These are phyloP conservation scores for Blastobotrys muscicola DNA, from an alignment of 805 yeast genomes.

Conservation along the genomic window DNA sequence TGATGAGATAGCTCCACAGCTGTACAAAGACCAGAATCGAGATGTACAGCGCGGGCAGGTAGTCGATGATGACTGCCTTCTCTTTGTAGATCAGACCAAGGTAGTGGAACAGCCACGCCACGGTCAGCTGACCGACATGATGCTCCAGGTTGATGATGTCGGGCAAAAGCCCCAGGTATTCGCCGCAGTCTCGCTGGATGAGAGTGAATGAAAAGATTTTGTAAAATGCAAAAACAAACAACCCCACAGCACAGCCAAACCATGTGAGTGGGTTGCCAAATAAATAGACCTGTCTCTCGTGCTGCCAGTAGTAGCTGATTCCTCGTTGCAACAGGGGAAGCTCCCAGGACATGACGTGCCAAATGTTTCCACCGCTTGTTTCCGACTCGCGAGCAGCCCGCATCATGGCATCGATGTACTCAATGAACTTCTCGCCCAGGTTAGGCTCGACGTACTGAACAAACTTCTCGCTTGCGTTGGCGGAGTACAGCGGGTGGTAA, in stretches of 20 bases:
- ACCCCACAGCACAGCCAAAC: slow-evolving; percentile 4
- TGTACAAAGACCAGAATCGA: slow-evolving; percentile 57
- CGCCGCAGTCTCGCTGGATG: slow-evolving; percentile 11
- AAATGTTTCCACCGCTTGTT: neutral
- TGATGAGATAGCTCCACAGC: slow-evolving; percentile 43
- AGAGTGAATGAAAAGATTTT: slow-evolving; percentile 5
- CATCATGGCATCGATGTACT: slow-evolving; percentile 11
- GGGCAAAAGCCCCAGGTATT: neutral
- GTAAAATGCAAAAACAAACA: slow-evolving; percentile 8
- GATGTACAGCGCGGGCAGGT: slow-evolving; percentile 74
- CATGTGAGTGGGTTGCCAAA: slow-evolving; percentile 13
- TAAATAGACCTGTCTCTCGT: slow-evolving; percentile 10
- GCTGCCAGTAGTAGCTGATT: slow-evolving; percentile 3
- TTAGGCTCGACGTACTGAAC: slow-evolving; percentile 8
- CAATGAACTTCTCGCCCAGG: slow-evolving; percentile 9
- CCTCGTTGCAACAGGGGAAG: slow-evolving; percentile 9
- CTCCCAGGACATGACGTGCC: slow-evolving; percentile 5
- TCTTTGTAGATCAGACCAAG: slow-evolving; percentile 69
- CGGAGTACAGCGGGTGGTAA: slow-evolving; percentile 36
- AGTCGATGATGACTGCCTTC: slow-evolving; percentile 75
- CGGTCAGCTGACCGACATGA: slow-evolving; percentile 49
- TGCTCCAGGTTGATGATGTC: slow-evolving; percentile 45
- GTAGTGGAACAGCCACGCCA: slow-evolving; percentile 68
- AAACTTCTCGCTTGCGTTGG: slow-evolving; percentile 4
- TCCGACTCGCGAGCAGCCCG: slow-evolving; percentile 3